A percentile compares a stretch with the other conserved stretches of the same genome.
Evolutionary conservation across 306 rosid genomes (phyloP).

Genomic region (apple (Malus domestica)): DNA sequence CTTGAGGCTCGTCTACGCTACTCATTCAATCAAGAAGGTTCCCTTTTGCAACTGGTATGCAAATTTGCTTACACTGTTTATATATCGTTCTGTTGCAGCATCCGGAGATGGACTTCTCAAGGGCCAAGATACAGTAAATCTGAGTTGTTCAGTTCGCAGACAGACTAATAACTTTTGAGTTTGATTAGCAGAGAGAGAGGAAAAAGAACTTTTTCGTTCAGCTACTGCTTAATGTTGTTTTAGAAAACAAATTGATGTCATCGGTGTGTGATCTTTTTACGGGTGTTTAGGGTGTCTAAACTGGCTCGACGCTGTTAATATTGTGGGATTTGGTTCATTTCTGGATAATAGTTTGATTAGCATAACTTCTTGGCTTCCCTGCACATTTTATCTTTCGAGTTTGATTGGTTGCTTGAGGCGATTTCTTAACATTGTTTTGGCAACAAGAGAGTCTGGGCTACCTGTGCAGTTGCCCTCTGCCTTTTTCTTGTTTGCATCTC

Average conservation of each 20-base stretch:
- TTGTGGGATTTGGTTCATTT: not conserved
- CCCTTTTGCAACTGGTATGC: not conserved
- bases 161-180: not conserved
- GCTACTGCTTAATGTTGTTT: not conserved
- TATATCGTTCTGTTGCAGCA: constrained; percentile 49
- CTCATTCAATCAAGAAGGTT: not conserved
- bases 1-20: not conserved
- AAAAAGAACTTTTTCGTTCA: not conserved
- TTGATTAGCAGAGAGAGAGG: not conserved
- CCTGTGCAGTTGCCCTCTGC: too few relatives aligned
- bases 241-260: not conserved
- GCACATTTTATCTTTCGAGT: not conserved
- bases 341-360: not conserved
- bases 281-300: not conserved
- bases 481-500: not conserved
- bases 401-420: not conserved
- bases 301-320: not conserved
- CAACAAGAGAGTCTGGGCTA: too few relatives aligned
- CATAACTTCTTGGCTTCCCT: not conserved
- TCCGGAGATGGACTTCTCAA: constrained; percentile 92
- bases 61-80: not conserved
- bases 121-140: constrained; percentile 51
- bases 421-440: too few relatives aligned
- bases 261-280: not conserved
- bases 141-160: not conserved